Conservation (phyloP, 805 yeast genomes). For the Myxozyma mucilagina region DNA sequence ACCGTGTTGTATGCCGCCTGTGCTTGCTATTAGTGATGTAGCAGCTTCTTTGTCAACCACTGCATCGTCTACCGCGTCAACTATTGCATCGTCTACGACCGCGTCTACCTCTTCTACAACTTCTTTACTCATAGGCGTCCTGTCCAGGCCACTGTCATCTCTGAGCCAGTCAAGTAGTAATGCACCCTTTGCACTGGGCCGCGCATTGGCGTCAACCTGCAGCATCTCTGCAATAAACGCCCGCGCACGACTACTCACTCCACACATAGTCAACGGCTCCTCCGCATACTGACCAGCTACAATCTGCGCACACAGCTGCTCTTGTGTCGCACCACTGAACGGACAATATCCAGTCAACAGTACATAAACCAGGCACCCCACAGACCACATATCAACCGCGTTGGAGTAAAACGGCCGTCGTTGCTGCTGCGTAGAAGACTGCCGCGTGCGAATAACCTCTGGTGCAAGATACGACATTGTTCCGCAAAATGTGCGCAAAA, state of each 20-base stretch:
- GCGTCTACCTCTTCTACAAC: conserved; percentile 28
- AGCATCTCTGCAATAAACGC: conserved; percentile 70
- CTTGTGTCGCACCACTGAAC: conserved; percentile 90
- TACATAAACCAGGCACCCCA: conserved; percentile 92
- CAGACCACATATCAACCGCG: conserved; percentile 95
- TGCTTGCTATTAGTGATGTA: no score
- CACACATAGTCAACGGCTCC: conserved; percentile 55
- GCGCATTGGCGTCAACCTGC: conserved; percentile 69
- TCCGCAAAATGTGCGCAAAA: conserved; percentile 96
- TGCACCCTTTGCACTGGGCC: conserved; percentile 77
- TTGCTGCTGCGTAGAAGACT: conserved; percentile 22
- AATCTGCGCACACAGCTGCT: conserved; percentile 75
- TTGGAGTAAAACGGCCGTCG: conserved; percentile 59
- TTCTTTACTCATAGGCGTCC: background rate
- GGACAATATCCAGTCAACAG: conserved; percentile 91
- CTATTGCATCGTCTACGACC: background rate
- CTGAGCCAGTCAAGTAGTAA: conserved; percentile 80
- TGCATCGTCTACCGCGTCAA: background rate
- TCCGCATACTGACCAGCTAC: conserved; percentile 76
- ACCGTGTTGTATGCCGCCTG: no score
- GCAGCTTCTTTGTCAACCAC: no score
- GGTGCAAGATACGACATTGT: conserved; percentile 97
- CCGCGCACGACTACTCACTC: conserved; percentile 66
- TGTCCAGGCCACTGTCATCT: background rate
- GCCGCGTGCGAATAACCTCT: conserved; percentile 63